Percentiles rank a stretch among this genome's conserved stretches.
Conservation (phyloP, 202 grass and related monocot species). For the Eragrostis tef region DNA sequence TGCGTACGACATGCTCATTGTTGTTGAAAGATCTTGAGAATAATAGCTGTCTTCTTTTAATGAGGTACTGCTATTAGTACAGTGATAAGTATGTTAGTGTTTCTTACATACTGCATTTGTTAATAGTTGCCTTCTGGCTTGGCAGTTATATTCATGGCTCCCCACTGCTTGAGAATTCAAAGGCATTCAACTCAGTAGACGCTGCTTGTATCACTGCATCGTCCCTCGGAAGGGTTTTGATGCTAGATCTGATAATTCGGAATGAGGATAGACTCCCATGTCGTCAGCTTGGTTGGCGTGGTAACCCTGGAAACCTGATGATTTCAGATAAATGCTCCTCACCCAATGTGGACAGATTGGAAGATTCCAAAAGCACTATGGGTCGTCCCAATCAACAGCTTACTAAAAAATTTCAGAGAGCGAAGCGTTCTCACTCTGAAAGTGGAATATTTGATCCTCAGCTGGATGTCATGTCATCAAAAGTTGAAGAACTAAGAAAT, state of each 20-base stretch:
- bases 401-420: conserved; percentile 48
- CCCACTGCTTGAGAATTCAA: conserved; percentile 80
- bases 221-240: conserved; percentile 78
- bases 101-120: conserved; percentile 14
- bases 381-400: conserved; percentile 51
- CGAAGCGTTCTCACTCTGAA: conserved; percentile 56
- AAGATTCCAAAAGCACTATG: conserved; percentile 42
- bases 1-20: no score
- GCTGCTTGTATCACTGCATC: conserved; percentile 60
- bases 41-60: no score
- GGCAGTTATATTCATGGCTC: conserved; percentile 93
- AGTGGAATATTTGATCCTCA: conserved; percentile 50
- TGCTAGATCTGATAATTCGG: conserved; percentile 87
- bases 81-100: no score
- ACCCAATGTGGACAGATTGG: conserved; percentile 35
- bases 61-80: no score
- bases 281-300: conserved; percentile 87
- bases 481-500: conserved; percentile 41
- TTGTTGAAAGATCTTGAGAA: no score
- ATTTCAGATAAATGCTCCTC: conserved; percentile 57
- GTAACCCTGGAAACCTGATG: conserved; percentile 86
- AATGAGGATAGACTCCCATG: conserved; percentile 92
- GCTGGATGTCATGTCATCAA: conserved; percentile 42
- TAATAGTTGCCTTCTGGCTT: conserved; percentile 44
- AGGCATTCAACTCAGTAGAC: conserved; percentile 72